Conservation (phyloP, 768 basidiomycete genomes). For the Russula foetens region DNA sequence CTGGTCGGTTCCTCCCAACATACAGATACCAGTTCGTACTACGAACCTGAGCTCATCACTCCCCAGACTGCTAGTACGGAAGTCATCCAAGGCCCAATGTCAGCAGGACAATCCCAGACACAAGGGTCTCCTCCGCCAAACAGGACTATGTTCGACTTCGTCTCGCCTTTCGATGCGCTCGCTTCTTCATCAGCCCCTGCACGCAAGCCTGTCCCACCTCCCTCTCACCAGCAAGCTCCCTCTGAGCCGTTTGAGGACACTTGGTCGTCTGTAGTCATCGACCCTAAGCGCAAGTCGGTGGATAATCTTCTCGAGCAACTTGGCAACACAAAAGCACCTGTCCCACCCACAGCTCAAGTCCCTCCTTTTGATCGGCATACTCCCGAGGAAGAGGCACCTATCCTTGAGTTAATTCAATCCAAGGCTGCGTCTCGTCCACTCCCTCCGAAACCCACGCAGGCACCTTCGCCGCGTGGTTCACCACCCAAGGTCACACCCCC, state of each 20-base stretch:
- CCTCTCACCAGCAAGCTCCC: slow-evolving; percentile 30
- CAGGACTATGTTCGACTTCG: slow-evolving; percentile 79
- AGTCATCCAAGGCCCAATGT: slow-evolving; percentile 10
- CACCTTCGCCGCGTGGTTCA: slow-evolving; percentile 51
- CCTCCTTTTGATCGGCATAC: slow-evolving; percentile 27
- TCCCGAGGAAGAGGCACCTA: slow-evolving; percentile 25
- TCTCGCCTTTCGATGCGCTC: slow-evolving; percentile 78
- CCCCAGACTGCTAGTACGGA: slow-evolving; percentile 20
- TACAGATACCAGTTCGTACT: slow-evolving; percentile 16
- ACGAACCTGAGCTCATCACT: slow-evolving; percentile 17
- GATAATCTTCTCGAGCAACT: slow-evolving; percentile 75
- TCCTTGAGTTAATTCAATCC: slow-evolving; percentile 33
- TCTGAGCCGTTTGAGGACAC: slow-evolving; percentile 47
- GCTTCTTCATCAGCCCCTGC: slow-evolving; percentile 37
- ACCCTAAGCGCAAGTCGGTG: slow-evolving; percentile 76
- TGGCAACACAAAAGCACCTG: slow-evolving; percentile 38
- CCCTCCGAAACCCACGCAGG: slow-evolving; percentile 46
- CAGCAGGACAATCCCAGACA: slow-evolving; percentile 24
- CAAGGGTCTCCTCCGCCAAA: slow-evolving; percentile 59
- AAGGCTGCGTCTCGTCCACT: slow-evolving; percentile 49
- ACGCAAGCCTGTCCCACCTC: slow-evolving; percentile 60
- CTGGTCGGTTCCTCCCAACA: slow-evolving; percentile 7
- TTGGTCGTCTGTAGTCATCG: slow-evolving; percentile 36
- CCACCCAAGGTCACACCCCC: slow-evolving; percentile 55
- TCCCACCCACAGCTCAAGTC: slow-evolving; percentile 21